Evolutionary conservation across 768 basidiomycete species (phyloP), one percentile per base, ranked within the genome.

Genomic region (Tulasnella sp.): DNA sequence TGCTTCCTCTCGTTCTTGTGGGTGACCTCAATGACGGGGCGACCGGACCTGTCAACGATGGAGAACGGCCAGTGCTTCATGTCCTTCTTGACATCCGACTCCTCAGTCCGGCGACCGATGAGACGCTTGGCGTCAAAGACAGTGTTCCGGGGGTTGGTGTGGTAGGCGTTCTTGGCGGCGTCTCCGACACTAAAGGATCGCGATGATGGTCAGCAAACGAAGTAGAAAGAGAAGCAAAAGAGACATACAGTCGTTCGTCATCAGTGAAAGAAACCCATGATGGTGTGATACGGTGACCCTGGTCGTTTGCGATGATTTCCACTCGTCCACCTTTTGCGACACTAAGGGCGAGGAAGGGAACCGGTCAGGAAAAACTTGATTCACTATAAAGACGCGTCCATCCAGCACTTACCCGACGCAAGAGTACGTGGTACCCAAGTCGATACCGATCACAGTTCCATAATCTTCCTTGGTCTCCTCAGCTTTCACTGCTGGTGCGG

Each of bases 91-190:
- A 96, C 86, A 78, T 96, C 94, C 31, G 85, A 84, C 81, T 97
- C 94, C 75, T 92, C 89, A 81, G 90, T 86, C 82, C 91, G 91
- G 81, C 92, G 92, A 80, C 95, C 94, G 81, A 96, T 96, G 79
- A 97, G 89, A 84, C 96, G 94, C 82, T 97, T 99, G 76, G 96
- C 96, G 83, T 97, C 96, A 81, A 97, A 98, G 76, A 97, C 92
- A 12, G 96, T 97, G 85, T 99, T 99, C 79, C 87, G 80, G 25
- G 97, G 94, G 85, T 99, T 94, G 67, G 92, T 87, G 83, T 94
- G 91, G 85, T 90, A 94, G 38, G 95, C 94, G 82, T 99, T 99
- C 86, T 99, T 99, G 64, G 97, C 97, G 77, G 90, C 88, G 83
- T 99, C 97, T 81, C 97, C 97, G 81, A 99, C 93, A 82, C 84